Percentiles rank a stretch among this genome's conserved stretches.
These are phyloP conservation scores for Alectoria sarmentosa DNA, from an alignment of 495 filamentous ascomycete species.

Conservation along the genomic window DNA sequence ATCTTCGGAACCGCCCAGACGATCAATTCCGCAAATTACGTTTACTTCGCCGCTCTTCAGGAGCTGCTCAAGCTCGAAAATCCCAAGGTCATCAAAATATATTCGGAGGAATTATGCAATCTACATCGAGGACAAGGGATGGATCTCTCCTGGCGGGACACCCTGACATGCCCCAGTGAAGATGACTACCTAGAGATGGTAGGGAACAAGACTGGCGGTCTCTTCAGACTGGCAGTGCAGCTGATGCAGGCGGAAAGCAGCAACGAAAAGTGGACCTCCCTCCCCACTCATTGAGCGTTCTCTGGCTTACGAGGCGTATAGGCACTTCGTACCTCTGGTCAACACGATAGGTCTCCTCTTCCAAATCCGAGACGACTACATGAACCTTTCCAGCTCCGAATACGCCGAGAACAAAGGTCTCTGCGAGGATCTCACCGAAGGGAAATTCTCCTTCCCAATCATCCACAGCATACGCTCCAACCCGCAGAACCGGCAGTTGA, in stretches of 20 bases:
- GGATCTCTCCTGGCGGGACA: slow-evolving; percentile 97
- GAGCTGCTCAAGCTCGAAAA: slow-evolving; percentile 73
- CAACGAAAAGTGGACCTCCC: slow-evolving; percentile 41
- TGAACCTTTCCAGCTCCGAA: slow-evolving; percentile 64
- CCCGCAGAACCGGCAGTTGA: slow-evolving; percentile 69
- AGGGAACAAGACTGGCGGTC: slow-evolving; percentile 91
- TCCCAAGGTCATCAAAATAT: slow-evolving; percentile 64
- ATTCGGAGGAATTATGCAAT: slow-evolving; percentile 83
- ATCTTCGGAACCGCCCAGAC: slow-evolving; percentile 96
- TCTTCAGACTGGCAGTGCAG: slow-evolving; percentile 90
- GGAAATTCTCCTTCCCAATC: slow-evolving; percentile 96
- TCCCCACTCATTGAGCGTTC: not conserved
- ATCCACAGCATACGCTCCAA: slow-evolving; percentile 88
- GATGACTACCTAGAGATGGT: slow-evolving; percentile 99
- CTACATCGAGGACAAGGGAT: slow-evolving; percentile 95
- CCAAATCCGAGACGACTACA: slow-evolving; percentile 95
- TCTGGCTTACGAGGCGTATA: slow-evolving; percentile 13
- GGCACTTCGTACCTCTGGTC: slow-evolving; percentile 78
- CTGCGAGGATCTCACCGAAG: slow-evolving; percentile 94
- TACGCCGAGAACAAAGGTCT: slow-evolving; percentile 90
- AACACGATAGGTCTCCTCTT: slow-evolving; percentile 89
- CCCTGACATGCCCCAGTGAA: slow-evolving; percentile 84
- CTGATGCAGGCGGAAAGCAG: slow-evolving; percentile 89
- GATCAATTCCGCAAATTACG: slow-evolving; percentile 95
- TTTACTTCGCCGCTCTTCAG: slow-evolving; percentile 86